Evolutionary conservation across 2,329 filamentous ascomycete species (phyloP), one percentile per base, ranked within the genome.

Genomic region (Penicillium griseofulvum): DNA sequence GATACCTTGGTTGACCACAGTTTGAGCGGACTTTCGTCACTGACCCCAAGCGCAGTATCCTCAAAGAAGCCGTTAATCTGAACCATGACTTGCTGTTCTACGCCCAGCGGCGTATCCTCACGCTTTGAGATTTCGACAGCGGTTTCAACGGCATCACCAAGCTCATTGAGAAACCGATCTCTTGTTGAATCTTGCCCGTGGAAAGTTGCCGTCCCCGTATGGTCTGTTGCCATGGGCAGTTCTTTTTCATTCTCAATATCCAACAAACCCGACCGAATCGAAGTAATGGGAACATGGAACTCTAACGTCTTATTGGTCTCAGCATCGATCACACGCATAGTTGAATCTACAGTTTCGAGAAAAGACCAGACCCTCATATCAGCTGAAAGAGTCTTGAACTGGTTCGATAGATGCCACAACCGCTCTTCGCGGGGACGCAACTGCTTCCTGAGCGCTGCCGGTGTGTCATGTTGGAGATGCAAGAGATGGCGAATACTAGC

Each of bases 351-450:
- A 0, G 83, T 87, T 62, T 87, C 84, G 55, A 86, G 83, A 38
- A 86, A 81, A 0, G 83, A 84, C 83, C 84, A 87, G 12, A 87
- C 75, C 7, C 79, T 80, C 48, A 86, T 74, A 53, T 87, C 84
- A 34, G 80, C 80, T 0, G 83, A 79, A 5, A 84, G 77, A 4
- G 81, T 75, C 45, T 78, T 78, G 63, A 87, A 87, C 39, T 78
- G 76, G 3, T 84, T 80, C 17, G 85, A 44, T 78, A 74, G 61
- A 38, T 73, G 74, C 7, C 81, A 66, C 1, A 87, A 68, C 0
- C 76, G 65, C n/a, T 72, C 70, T 56, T 81, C 80, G 10, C 79
- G 80, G 0, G 85, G 72, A 0, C 76, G 78, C 0, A 87, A 71
- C 8, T 81, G 75, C 3, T 80, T 69, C 0, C 79, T 79, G 2